These are phyloP conservation scores for Ilyonectria destructans DNA, from an alignment of 2,329 filamentous ascomycete species.

Conservation along the genomic window DNA sequence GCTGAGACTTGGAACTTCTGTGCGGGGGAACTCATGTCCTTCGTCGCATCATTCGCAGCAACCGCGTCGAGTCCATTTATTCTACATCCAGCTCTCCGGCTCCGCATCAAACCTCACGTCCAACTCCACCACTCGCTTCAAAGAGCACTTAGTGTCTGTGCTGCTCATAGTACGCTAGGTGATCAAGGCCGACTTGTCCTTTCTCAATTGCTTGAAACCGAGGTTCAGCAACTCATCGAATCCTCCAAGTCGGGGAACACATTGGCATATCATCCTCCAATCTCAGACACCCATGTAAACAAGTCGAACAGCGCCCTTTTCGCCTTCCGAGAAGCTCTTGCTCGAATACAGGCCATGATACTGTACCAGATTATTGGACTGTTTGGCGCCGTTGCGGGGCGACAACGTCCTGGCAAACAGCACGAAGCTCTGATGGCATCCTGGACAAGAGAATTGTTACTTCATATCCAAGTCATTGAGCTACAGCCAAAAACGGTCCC, in stretches of 20 bases:
- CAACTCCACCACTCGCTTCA: conserved; percentile 8
- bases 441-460: conserved; percentile 27
- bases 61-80: conserved; percentile 28
- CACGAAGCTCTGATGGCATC: conserved; percentile 24
- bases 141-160: conserved; percentile 25
- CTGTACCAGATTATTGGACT: conserved; percentile 33
- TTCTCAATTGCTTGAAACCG: conserved; percentile 19
- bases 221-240: conserved; percentile 14
- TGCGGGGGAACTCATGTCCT: conserved; percentile 24
- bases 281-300: not conserved
- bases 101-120: not conserved
- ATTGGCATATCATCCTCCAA: not conserved
- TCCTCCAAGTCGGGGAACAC: not conserved
- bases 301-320: not conserved
- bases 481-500: not conserved
- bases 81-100: not conserved
- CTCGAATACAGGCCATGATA: conserved; percentile 27
- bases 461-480: conserved; percentile 18
- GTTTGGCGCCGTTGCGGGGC: conserved; percentile 8
- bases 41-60: conserved; percentile 20
- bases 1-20: conserved; percentile 30
- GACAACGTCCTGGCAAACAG: conserved; percentile 5
- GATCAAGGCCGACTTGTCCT: conserved; percentile 9
- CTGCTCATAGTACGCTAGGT: conserved; percentile 15
- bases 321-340: conserved; percentile 18